These are phyloP conservation scores for Kwoniella dejecticola DNA, from an alignment of 768 basidiomycete genomes.

Conservation along the genomic window DNA sequence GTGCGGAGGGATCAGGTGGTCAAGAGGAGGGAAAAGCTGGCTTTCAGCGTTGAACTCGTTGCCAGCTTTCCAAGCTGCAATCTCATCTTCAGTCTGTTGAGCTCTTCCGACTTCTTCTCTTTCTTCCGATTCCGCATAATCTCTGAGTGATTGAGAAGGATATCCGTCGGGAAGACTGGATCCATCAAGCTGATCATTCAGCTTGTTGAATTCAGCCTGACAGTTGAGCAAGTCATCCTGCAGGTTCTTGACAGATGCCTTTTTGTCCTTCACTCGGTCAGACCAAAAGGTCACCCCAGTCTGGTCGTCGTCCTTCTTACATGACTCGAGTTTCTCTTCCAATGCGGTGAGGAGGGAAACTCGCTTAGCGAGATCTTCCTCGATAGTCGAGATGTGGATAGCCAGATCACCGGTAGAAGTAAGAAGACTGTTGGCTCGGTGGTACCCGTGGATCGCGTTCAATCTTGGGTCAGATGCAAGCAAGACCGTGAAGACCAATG, in stretches of 20 bases:
- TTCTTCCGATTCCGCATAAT: slow-evolving; percentile 29
- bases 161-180: background rate
- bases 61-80: slow-evolving; percentile 44
- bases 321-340: slow-evolving; percentile 31
- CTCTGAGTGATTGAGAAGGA: slow-evolving; percentile 18
- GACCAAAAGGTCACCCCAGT: slow-evolving; percentile 41
- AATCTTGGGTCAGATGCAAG: slow-evolving; percentile 50
- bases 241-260: slow-evolving; percentile 21
- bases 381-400: slow-evolving; percentile 20
- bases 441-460: slow-evolving; percentile 44
- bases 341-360: slow-evolving; percentile 36
- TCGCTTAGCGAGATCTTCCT: slow-evolving; percentile 29
- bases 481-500: slow-evolving; percentile 50
- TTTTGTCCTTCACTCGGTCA: slow-evolving; percentile 40
- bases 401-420: slow-evolving; percentile 23
- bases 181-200: slow-evolving; percentile 31
- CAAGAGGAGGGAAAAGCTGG: slow-evolving; percentile 45
- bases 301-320: slow-evolving; percentile 24
- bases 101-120: slow-evolving; percentile 30
- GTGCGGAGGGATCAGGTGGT: slow-evolving; percentile 29
- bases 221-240: slow-evolving; percentile 19
- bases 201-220: slow-evolving; percentile 19
- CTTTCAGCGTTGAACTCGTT: slow-evolving; percentile 26
- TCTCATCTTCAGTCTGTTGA: slow-evolving; percentile 40
- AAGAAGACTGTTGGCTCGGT: slow-evolving; percentile 39